Base-by-base conservation (phyloP, 768 basidiomycete species). In the Cantharellus cinnabarinus region DNA sequence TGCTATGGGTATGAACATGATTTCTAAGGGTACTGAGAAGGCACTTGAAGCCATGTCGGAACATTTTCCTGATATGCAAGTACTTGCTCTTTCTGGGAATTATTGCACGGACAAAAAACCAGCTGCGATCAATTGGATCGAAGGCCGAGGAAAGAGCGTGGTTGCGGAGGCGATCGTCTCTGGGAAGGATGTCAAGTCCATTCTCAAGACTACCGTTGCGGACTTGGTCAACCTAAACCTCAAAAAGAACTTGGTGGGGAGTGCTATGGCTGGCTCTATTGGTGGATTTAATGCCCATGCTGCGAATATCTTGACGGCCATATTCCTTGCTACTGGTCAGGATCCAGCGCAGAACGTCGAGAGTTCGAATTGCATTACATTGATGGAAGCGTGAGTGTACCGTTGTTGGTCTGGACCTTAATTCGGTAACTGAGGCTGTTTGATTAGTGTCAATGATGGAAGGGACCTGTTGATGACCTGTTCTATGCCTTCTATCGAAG, bases 1-100 rank as follows among this genome's bases (percentile, higher is more conserved):
- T 66, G 94, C 95, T 48, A 99, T 98, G 94, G 95, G 95, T 15
- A 99, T 99, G 95, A 99, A 99, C 75, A 99, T 98, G 95, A 95
- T 98, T 67, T 88, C 85, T 4, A 99, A 99, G 72, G 95, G 93
- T 2, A 91, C 90, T 5, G 95, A 98, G 74, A 87, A 86, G 71
- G 91, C 91, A 29, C 77, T 99, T 7, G 89, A 85, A 66, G 77
- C 75, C 29, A 76, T 89, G 77, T 75, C 77, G 64, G 74, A 75
- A 56, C 70, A 81, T 65, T 99, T 89, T 75, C 94, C 94, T 2
- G 82, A 83, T 61, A 97, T 97, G 93, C 70, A 80, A 59, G 81
- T 90, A 48, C 77, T 95, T 41, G 87, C 94, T 4, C 77, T 99
- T 14, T 89, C 85, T 3, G 95, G 94, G 51, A 99, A 99, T 70